Conservation (phyloP, 441 rosid genomes). For the Aleurites moluccanus region DNA sequence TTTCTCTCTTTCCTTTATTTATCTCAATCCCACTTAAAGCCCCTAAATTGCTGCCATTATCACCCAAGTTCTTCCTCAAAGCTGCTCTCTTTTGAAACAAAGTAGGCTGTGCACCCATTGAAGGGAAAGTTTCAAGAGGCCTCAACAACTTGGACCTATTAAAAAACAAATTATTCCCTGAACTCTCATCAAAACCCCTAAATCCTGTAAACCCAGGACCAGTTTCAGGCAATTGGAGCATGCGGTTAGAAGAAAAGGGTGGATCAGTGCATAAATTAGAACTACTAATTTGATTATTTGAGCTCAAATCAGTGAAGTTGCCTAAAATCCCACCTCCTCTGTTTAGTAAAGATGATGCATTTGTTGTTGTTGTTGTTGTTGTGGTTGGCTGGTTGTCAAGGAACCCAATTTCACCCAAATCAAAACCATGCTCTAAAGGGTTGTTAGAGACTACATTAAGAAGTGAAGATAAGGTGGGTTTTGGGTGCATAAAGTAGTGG, state of each 20-base stretch:
- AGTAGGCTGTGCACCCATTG: slow-evolving; percentile 64
- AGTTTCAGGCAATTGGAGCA: slow-evolving; percentile 42
- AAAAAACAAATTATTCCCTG: slow-evolving; percentile 38
- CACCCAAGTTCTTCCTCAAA: slow-evolving; percentile 49
- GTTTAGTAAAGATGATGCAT: slow-evolving; percentile 34
- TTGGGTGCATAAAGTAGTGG: slow-evolving; percentile 49
- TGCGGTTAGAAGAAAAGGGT: slow-evolving; percentile 28
- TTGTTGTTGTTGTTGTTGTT: slow-evolving; percentile 13
- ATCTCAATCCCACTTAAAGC: slow-evolving; percentile 32
- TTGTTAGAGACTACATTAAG: slow-evolving; percentile 45
- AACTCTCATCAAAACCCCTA: slow-evolving; percentile 44
- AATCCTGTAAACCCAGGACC: slow-evolving; percentile 38
- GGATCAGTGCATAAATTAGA: slow-evolving; percentile 35
- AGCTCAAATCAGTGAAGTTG: slow-evolving; percentile 39
- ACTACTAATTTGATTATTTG: slow-evolving; percentile 34
- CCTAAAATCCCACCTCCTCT: slow-evolving; percentile 38
- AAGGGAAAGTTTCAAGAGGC: slow-evolving; percentile 61
- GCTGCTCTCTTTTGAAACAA: slow-evolving; percentile 72
- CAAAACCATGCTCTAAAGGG: slow-evolving; percentile 52
- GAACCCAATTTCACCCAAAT: slow-evolving; percentile 53
- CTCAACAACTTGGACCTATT: slow-evolving; percentile 58
- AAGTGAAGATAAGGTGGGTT: slow-evolving; percentile 38
- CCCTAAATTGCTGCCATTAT: slow-evolving; percentile 35
- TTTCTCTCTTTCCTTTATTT: slow-evolving; percentile 47
- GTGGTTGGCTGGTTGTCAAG: slow-evolving; percentile 44